Conservation (phyloP, 2,329 filamentous ascomycete species). For the Fusarium incarnatum region DNA sequence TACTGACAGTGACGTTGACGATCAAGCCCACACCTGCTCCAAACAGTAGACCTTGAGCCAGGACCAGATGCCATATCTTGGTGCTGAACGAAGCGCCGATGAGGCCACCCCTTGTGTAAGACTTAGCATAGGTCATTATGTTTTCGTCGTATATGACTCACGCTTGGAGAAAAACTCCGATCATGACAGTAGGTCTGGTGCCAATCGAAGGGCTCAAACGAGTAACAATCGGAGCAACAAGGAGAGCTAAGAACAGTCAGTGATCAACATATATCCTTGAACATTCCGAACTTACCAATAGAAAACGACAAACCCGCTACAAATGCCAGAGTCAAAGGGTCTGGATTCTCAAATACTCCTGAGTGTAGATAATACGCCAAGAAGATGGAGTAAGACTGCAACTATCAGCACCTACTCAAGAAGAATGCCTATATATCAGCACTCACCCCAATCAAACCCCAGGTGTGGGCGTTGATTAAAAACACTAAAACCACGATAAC, state of each 20-base stretch:
- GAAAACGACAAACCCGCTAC: background rate
- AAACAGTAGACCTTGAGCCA: background rate
- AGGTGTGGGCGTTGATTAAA: background rate
- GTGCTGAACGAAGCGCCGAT: background rate
- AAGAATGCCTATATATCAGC: background rate
- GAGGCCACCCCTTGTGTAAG: background rate
- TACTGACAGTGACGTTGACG: background rate
- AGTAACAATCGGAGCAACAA: background rate
- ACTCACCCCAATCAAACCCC: background rate
- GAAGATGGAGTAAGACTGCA: background rate
- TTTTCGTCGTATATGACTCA: background rate
- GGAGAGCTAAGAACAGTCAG: background rate
- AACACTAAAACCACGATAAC: background rate
- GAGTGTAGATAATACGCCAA: background rate
- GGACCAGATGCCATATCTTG: background rate
- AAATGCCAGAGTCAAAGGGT: background rate
- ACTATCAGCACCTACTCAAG: background rate
- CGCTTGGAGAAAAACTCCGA: background rate
- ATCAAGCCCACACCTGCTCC: background rate
- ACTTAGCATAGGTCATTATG: background rate
- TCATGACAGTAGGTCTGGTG: background rate
- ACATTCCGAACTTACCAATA: background rate
- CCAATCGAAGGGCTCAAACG: background rate
- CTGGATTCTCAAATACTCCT: background rate
- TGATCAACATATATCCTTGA: background rate